Conservation (phyloP, 2,329 filamentous ascomycete genomes). For the Ophiosphaerella herpotricha region DNA sequence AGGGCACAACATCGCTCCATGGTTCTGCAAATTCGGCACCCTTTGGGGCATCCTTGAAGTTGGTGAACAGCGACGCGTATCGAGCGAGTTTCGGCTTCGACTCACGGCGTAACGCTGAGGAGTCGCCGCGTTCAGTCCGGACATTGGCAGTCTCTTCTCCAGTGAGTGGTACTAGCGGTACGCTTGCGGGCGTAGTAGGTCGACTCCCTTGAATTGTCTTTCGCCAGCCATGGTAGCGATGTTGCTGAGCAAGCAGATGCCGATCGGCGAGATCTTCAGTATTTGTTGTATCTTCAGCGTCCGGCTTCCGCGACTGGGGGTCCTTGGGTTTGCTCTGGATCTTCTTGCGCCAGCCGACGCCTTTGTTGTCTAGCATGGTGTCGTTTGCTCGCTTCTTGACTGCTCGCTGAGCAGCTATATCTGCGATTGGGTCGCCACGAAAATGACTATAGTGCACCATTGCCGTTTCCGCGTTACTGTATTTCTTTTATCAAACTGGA, state of each 20-base stretch:
- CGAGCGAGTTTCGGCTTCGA: slow-evolving; percentile 48
- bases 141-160: slow-evolving; percentile 31
- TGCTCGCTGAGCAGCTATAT: neutral
- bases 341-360: slow-evolving; percentile 28
- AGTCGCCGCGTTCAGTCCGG: slow-evolving; percentile 36
- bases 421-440: no score
- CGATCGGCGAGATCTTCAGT: slow-evolving; percentile 19
- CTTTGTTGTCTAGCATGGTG: slow-evolving; percentile 24
- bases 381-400: neutral
- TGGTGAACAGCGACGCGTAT: slow-evolving; percentile 45
- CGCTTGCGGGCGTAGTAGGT: slow-evolving; percentile 24
- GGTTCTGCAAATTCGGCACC: slow-evolving; percentile 30
- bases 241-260: neutral
- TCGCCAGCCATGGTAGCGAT: slow-evolving; percentile 26
- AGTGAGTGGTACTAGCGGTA: slow-evolving; percentile 16
- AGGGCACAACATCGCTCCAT: slow-evolving; percentile 29
- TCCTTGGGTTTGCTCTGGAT: slow-evolving; percentile 23
- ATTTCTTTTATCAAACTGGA: no score
- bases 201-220: slow-evolving; percentile 28
- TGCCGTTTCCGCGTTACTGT: no score
- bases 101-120: slow-evolving; percentile 34
- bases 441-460: no score
- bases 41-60: slow-evolving; percentile 25
- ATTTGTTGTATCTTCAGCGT: slow-evolving; percentile 4
- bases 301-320: slow-evolving; percentile 8